Base-by-base conservation (phyloP, 371 early-diverging fungal genomes). In the Mortierella sp. region DNA sequence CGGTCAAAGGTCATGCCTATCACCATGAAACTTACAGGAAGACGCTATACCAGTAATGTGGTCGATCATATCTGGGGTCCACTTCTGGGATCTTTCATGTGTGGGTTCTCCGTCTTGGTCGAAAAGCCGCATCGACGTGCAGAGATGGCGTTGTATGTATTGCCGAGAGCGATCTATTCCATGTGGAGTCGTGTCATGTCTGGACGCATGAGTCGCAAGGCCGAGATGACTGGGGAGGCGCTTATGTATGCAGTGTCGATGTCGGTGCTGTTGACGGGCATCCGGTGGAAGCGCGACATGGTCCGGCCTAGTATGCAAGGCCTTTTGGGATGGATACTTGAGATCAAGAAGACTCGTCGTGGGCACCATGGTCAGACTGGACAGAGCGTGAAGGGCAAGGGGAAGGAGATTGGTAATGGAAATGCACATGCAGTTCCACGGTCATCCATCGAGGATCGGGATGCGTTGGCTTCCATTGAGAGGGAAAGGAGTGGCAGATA, bases 61-160 rank as follows among this genome's bases (percentile, higher is more conserved):
- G 13, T 91, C 1, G 94, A 94, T 77, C 73, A 90, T 70, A 87
- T 90, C 31, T 75, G 89, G 58, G 92, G 91, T 1, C 93, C 93
- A 6, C 70, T 91, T 26, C 70, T 94, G 1, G 94, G 93, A 8
- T 88, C 90, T 19, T 89, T 92, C 80, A 77, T 93, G 52, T 93
- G 92, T 74, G 94, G 94, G 0, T 84, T 93, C 44, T 91, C 92
- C 0, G 80, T 94, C 5, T 80, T 94, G 63, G 84, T 94, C 21
- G 94, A 94, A 75, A 91, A 90, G 54, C 89, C 88, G 55, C 90
- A 89, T 68, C 89, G 95, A 28, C 88, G 95, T 14, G 90, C 92
- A 16, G 94, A 94, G 80, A 92, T 94, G 92, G 92, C 92, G 0
- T 77, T 94, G 7, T 94, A 93, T 83, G 93, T 92, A 0, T 84